These are phyloP conservation scores for Solanum sejunctum DNA, from an alignment of 257 asterid species.

Conservation along the genomic window DNA sequence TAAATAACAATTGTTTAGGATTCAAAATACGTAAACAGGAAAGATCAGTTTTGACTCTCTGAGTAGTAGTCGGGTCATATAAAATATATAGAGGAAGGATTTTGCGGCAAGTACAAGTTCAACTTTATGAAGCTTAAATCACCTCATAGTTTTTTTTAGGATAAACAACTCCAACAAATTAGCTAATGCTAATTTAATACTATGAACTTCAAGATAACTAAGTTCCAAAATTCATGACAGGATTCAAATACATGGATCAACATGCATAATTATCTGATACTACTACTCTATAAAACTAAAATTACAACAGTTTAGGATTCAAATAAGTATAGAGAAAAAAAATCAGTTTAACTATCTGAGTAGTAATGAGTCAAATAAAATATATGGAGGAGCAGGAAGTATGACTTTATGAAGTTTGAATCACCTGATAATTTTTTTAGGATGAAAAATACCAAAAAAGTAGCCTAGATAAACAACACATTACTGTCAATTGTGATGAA, in stretches of 20 bases:
- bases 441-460: neutral
- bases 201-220: neutral
- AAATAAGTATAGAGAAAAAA: neutral
- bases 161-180: neutral
- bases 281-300: neutral
- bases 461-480: neutral
- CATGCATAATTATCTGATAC: neutral
- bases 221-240: neutral
- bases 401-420: neutral
- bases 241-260: neutral
- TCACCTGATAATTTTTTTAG: neutral
- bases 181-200: neutral
- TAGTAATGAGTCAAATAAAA: neutral
- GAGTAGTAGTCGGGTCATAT: neutral
- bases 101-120: neutral
- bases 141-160: neutral
- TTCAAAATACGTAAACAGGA: neutral
- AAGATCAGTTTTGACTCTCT: neutral
- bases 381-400: neutral
- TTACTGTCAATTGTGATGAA: no score
- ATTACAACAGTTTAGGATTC: neutral
- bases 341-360: neutral
- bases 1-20: neutral
- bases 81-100: neutral
- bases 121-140: neutral